A percentile compares a stretch with the other conserved stretches of the same genome.
Conservation (phyloP, 163 green algal genomes). For the Coccomyxa subellipsoidea region DNA sequence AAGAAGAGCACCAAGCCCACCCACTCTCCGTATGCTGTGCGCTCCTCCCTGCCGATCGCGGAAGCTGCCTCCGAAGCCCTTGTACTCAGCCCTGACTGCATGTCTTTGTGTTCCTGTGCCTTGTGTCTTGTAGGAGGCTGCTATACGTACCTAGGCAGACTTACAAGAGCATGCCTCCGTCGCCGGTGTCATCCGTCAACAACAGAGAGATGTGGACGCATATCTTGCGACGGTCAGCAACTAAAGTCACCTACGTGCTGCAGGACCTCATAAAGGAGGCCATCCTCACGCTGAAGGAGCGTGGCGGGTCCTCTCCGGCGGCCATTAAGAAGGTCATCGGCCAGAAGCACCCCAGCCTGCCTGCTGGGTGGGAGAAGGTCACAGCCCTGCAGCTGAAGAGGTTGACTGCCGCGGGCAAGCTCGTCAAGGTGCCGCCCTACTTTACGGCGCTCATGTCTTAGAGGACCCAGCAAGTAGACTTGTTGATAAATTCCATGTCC, state of each 20-base stretch:
- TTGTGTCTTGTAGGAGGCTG: neutral
- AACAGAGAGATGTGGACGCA: neutral
- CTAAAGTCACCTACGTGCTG: neutral
- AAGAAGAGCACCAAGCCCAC: neutral
- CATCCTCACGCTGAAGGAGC: constrained; percentile 63
- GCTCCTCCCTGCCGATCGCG: neutral
- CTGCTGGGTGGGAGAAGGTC: constrained; percentile 45
- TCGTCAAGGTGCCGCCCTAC: constrained; percentile 37
- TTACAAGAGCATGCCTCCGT: neutral
- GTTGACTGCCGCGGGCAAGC: constrained; percentile 39
- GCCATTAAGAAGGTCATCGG: constrained; percentile 56
- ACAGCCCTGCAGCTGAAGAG: constrained; percentile 35
- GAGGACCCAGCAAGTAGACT: too few species aligned
- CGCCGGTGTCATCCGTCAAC: neutral
- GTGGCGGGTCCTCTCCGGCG: constrained; percentile 37
- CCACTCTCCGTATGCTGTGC: neutral
- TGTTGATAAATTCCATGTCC: neutral
- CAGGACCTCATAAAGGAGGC: constrained; percentile 53
- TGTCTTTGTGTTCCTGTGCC: neutral
- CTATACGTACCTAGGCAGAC: neutral
- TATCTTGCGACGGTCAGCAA: neutral
- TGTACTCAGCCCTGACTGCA: neutral
- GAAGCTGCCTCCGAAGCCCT: neutral
- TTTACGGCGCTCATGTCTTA: neutral
- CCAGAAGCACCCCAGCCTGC: constrained; percentile 36